phyloP scores from a whole-genome alignment of 331 rosid genomes.

The Pyracantha coccinea region DNA sequence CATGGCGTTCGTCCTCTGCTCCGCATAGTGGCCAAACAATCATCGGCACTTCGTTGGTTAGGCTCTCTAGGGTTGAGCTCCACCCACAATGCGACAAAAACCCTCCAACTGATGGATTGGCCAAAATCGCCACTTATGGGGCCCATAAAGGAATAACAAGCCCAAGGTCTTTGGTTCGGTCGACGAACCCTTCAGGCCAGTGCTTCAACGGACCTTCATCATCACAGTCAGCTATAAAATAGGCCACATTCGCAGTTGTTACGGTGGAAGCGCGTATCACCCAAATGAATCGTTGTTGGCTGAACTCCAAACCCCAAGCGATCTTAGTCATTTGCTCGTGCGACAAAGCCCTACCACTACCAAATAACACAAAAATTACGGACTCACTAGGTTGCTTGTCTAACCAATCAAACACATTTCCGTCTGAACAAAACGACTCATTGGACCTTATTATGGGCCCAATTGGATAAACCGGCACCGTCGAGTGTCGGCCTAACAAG shows the following conservation, averaged over 20 bases:
- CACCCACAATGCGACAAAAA: slow-evolving; percentile 47
- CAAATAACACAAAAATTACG: slow-evolving; percentile 22
- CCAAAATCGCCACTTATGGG: slow-evolving; percentile 23
- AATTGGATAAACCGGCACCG: slow-evolving; percentile 11
- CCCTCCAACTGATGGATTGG: slow-evolving; percentile 10
- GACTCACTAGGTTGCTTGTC: slow-evolving; percentile 15
- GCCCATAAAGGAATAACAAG: slow-evolving; percentile 19
- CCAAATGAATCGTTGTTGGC: slow-evolving; percentile 28
- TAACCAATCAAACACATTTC: slow-evolving; percentile 23
- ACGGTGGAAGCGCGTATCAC: slow-evolving; percentile 14
- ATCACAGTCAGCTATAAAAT: not conserved
- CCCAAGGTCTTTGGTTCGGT: slow-evolving; percentile 6
- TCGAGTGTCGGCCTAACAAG: not conserved
- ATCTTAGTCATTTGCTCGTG: slow-evolving; percentile 20
- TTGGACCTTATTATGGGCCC: slow-evolving; percentile 26
- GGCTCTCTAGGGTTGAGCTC: slow-evolving; percentile 38
- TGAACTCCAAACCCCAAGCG: slow-evolving; percentile 23
- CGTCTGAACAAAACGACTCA: not conserved
- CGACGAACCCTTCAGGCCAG: slow-evolving; percentile 25
- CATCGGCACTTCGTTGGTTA: slow-evolving; percentile 23
- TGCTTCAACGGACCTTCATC: not conserved
- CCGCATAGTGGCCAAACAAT: slow-evolving; percentile 29
- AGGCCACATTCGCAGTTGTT: not conserved
- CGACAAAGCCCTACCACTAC: slow-evolving; percentile 27
- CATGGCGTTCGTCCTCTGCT: slow-evolving; percentile 23